Percentiles rank a stretch among this genome's conserved stretches.
These are phyloP conservation scores for Phaeolepiota aurea DNA, from an alignment of 768 basidiomycete genomes.

Conservation along the genomic window DNA sequence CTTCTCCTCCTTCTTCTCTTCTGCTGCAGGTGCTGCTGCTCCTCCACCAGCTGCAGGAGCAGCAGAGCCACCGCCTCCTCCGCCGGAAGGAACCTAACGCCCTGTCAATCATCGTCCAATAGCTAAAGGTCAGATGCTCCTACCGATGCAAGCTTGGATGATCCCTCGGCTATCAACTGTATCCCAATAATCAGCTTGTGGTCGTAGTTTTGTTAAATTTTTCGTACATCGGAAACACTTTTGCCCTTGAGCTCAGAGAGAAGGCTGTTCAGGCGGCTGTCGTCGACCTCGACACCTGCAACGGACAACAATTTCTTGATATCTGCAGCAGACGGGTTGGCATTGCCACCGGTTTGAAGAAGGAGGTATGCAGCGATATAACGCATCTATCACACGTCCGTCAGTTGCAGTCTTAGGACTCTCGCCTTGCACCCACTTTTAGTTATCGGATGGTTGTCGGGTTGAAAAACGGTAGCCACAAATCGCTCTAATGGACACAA, in stretches of 20 bases:
- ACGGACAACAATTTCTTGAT: slow-evolving; percentile 79
- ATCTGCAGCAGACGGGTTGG: slow-evolving; percentile 76
- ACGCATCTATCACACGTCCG: slow-evolving; percentile 57
- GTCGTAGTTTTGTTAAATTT: neutral
- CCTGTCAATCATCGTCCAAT: neutral
- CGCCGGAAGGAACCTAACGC: slow-evolving; percentile 84
- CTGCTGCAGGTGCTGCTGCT: slow-evolving; percentile 57
- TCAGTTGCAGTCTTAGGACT: neutral
- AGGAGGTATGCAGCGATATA: slow-evolving; percentile 95
- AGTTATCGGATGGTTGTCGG: slow-evolving; percentile 17
- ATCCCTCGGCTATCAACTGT: slow-evolving; percentile 88
- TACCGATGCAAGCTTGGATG: slow-evolving; percentile 90
- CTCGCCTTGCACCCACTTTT: slow-evolving; percentile 28
- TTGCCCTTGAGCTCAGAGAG: slow-evolving; percentile 90
- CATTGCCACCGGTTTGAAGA: slow-evolving; percentile 90
- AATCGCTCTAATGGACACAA: slow-evolving; percentile 53
- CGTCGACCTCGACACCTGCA: slow-evolving; percentile 87
- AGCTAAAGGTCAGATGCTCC: slow-evolving; percentile 14
- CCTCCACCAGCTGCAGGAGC: slow-evolving; percentile 42
- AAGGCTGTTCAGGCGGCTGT: slow-evolving; percentile 71
- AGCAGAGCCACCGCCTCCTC: slow-evolving; percentile 56
- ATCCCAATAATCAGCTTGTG: slow-evolving; percentile 6
- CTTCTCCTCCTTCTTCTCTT: slow-evolving; percentile 85
- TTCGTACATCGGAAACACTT: slow-evolving; percentile 68
- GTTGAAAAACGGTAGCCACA: slow-evolving; percentile 70